Percentiles rank a stretch among this genome's conserved stretches.
Conservation (phyloP, 345 rosid species). For the Sisymbrium irio region DNA sequence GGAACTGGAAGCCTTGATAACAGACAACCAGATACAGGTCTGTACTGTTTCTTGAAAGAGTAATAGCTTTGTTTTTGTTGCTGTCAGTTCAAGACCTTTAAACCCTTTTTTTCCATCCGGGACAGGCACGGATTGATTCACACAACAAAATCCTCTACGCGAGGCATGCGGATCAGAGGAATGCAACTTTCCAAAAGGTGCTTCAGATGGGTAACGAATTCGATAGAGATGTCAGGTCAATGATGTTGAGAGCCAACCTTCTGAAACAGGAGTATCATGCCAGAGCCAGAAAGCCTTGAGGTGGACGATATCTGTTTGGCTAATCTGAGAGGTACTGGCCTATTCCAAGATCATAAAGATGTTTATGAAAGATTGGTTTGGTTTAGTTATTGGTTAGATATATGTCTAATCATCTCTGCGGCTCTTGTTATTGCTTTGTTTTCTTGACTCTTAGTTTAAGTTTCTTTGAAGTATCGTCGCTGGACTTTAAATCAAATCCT, state of each 20-base stretch:
- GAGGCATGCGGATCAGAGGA: constrained; percentile 96
- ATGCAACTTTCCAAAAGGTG: constrained; percentile 88
- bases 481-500: constrained; percentile 12
- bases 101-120: neutral
- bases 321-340: constrained; percentile 12
- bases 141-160: constrained; percentile 97
- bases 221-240: constrained; percentile 82
- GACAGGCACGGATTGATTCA: constrained; percentile 97
- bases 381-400: constrained; percentile 13
- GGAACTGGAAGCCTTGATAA: constrained; percentile 87
- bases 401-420: neutral
- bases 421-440: neutral
- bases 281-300: constrained; percentile 64
- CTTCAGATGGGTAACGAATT: constrained; percentile 90
- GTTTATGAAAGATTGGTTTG: neutral
- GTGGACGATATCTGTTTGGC: neutral
- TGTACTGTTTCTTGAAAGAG: neutral
- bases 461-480: constrained; percentile 12
- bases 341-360: neutral
- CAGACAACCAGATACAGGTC: constrained; percentile 97
- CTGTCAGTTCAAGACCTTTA: neutral
- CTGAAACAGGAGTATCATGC: constrained; percentile 74
- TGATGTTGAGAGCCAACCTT: constrained; percentile 87
- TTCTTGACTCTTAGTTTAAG: neutral
- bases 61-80: neutral